These are phyloP conservation scores for Pythium folliculosum DNA, from an alignment of 352 stramenopile species.

Conservation along the genomic window DNA sequence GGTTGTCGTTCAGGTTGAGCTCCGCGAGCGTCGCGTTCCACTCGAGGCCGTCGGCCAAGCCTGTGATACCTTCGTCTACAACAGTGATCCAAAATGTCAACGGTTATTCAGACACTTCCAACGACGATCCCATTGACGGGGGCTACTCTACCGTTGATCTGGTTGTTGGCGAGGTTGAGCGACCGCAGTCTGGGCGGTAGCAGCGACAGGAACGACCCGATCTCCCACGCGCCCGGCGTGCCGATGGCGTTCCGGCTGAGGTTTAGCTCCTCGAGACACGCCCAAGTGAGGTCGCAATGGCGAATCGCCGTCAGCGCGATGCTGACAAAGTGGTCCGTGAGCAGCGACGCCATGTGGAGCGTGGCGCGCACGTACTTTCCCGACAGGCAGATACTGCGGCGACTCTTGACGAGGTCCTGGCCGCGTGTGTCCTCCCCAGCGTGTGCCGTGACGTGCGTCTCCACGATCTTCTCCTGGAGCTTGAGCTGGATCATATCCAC, in stretches of 20 bases:
- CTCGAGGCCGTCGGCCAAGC: slow-evolving; percentile 50
- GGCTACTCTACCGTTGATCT: slow-evolving; percentile 41
- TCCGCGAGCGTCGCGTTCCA: slow-evolving; percentile 44
- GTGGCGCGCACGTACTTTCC: slow-evolving; percentile 29
- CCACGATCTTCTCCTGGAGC: slow-evolving; percentile 48
- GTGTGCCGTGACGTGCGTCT: slow-evolving; percentile 30
- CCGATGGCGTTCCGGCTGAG: slow-evolving; percentile 59
- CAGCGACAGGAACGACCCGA: slow-evolving; percentile 47
- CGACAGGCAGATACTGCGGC: slow-evolving; percentile 16
- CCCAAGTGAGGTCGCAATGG: slow-evolving; percentile 20
- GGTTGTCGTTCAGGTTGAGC: slow-evolving; percentile 53
- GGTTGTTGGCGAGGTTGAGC: slow-evolving; percentile 54
- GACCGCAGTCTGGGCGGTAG: slow-evolving; percentile 36
- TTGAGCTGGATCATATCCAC: slow-evolving; percentile 32
- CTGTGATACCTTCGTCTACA: slow-evolving; percentile 41
- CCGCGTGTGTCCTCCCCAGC: not conserved
- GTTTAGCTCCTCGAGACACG: slow-evolving; percentile 45
- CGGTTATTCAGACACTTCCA: too few species aligned
- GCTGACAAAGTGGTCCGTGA: slow-evolving; percentile 36
- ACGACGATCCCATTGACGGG: not conserved
- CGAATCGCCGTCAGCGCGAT: slow-evolving; percentile 34
- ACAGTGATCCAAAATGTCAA: not conserved
- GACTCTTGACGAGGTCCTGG: not conserved
- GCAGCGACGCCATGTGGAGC: slow-evolving; percentile 34
- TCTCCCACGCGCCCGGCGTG: slow-evolving; percentile 35